Percentiles rank a stretch among this genome's conserved stretches.
Conservation (phyloP, 1,139 yeast genomes). For the Eremothecium cymbalariae region DNA sequence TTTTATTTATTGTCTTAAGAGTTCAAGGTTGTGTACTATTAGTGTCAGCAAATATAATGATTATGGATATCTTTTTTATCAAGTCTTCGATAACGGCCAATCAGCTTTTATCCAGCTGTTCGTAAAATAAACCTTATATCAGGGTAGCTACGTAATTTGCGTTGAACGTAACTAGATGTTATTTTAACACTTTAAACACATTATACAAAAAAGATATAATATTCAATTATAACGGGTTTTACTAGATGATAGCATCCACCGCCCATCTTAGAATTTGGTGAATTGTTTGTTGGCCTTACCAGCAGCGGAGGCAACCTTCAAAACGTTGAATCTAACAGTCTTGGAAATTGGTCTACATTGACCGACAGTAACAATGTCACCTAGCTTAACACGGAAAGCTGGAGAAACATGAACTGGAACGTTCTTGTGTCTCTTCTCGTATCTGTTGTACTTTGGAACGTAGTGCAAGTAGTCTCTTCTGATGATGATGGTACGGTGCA, state of each 20-base stretch:
- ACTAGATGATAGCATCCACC: too few relatives aligned
- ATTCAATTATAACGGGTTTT: too few relatives aligned
- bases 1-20: too few relatives aligned
- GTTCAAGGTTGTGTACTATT: too few relatives aligned
- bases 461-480: slow-evolving; percentile 99
- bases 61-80: too few relatives aligned
- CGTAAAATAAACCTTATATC: too few relatives aligned
- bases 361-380: slow-evolving; percentile 99
- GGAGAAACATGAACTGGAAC: slow-evolving; percentile 99
- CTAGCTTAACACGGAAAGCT: slow-evolving; percentile 99
- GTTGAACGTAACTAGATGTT: slow-evolving; percentile 8
- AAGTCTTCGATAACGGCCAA: too few relatives aligned
- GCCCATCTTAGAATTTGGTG: slow-evolving; percentile 81
- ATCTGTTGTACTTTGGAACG: slow-evolving; percentile 99
- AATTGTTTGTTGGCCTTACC: slow-evolving; percentile 88
- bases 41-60: too few relatives aligned
- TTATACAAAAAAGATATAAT: slow-evolving; percentile 9
- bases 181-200: slow-evolving; percentile 9
- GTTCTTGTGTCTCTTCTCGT: slow-evolving; percentile 99
- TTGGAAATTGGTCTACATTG: slow-evolving; percentile 99
- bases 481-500: slow-evolving; percentile 99
- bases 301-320: slow-evolving; percentile 86
- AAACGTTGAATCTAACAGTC: slow-evolving; percentile 99
- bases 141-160: too few relatives aligned
- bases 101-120: too few relatives aligned